Evolutionary conservation across 768 basidiomycete genomes (phyloP).

Genomic region (Agaricus sinodeliciosus): DNA sequence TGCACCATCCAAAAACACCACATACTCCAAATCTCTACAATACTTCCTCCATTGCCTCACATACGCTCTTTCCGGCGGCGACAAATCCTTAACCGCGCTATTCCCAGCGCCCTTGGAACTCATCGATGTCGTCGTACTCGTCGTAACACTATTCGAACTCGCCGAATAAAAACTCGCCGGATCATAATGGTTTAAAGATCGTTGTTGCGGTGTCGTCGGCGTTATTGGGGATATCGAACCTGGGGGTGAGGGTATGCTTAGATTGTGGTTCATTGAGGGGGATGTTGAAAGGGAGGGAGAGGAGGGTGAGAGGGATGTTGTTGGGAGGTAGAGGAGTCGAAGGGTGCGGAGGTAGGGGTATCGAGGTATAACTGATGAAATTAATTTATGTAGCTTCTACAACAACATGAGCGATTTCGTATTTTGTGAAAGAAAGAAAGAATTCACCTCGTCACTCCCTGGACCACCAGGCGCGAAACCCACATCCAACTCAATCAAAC

Average conservation of each 20-base stretch:
- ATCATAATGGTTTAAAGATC: background rate
- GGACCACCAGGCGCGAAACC: slow-evolving; percentile 19
- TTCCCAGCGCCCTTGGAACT: background rate
- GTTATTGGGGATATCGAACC: background rate
- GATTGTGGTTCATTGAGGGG: background rate
- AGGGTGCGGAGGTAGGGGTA: slow-evolving; percentile 30
- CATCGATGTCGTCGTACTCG: background rate
- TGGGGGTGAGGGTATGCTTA: background rate
- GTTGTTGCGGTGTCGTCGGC: background rate
- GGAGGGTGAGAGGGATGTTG: background rate
- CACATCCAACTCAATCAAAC: slow-evolving; percentile 23
- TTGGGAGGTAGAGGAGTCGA: slow-evolving; percentile 13
- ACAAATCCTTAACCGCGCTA: background rate
- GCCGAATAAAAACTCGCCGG: background rate
- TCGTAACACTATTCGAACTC: background rate
- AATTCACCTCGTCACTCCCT: slow-evolving; percentile 29
- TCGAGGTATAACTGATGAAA: slow-evolving; percentile 31
- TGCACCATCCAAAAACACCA: slow-evolving; percentile 8
- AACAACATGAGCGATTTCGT: background rate
- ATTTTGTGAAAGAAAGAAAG: background rate
- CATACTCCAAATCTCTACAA: slow-evolving; percentile 7
- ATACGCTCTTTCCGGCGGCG: slow-evolving; percentile 8
- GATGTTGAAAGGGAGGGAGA: background rate
- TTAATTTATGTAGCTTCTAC: slow-evolving; percentile 33
- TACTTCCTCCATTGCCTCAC: slow-evolving; percentile 12